A percentile compares a stretch with the other conserved stretches of the same genome.
phyloP scores from a whole-genome alignment of 1,284 basidiomycete species.

The Microbotryomycetes sp. region DNA sequence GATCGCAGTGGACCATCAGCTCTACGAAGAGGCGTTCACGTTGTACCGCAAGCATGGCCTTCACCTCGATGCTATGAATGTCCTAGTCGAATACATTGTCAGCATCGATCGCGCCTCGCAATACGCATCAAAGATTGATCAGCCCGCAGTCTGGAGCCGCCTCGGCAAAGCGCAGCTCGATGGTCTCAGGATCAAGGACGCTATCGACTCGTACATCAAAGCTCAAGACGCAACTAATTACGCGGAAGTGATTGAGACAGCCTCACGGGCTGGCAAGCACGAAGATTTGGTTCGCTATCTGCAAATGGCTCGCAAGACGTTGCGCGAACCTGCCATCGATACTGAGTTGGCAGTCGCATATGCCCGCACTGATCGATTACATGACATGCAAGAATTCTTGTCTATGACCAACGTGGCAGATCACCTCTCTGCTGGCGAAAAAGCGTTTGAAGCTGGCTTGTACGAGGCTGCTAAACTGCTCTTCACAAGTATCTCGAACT shows the following conservation, averaged over 20 bases:
- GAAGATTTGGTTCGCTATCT: slow-evolving; percentile 96
- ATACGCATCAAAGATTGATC: slow-evolving; percentile 94
- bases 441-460: slow-evolving; percentile 97
- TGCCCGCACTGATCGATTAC: slow-evolving; percentile 91
- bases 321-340: slow-evolving; percentile 96
- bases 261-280: slow-evolving; percentile 91
- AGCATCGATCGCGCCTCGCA: slow-evolving; percentile 95
- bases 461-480: slow-evolving; percentile 95
- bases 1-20: slow-evolving; percentile 92
- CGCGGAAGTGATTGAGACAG: slow-evolving; percentile 92
- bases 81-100: slow-evolving; percentile 96
- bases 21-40: slow-evolving; percentile 94
- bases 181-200: slow-evolving; percentile 95
- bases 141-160: slow-evolving; percentile 93
- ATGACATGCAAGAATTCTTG: slow-evolving; percentile 99
- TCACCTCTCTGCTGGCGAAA: slow-evolving; percentile 65
- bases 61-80: slow-evolving; percentile 91
- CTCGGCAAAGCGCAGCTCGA: slow-evolving; percentile 99
- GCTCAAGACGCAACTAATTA: slow-evolving; percentile 95
- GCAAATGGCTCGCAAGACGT: slow-evolving; percentile 98
- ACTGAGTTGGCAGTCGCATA: slow-evolving; percentile 95
- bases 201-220: slow-evolving; percentile 99
- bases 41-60: slow-evolving; percentile 94
- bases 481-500: slow-evolving; percentile 96
- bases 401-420: slow-evolving; percentile 99